phyloP scores from a whole-genome alignment of 352 stramenopile genomes.

The Thalassiosira livingstoniorum region DNA sequence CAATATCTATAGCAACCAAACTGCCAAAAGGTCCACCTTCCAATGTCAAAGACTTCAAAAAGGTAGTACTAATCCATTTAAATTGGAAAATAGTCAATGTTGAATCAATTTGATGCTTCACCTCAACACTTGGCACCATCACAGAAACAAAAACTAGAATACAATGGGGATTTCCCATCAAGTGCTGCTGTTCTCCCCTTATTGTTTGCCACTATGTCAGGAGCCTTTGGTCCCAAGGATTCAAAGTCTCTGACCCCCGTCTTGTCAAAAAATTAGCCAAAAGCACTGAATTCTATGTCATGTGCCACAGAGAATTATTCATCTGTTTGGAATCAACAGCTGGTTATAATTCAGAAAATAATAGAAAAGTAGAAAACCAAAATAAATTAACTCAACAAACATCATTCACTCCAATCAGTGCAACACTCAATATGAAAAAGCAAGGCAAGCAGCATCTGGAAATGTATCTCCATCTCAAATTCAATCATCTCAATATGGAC shows the following conservation, averaged over 20 bases:
- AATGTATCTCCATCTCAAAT: no score
- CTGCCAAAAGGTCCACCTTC: no score
- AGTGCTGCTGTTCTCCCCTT: conserved; percentile 21
- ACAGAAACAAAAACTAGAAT: conserved; percentile 31
- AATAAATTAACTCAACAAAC: no score
- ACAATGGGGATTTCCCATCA: conserved; percentile 34
- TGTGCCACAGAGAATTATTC: conserved; percentile 28
- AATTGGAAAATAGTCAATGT: conserved; percentile 13
- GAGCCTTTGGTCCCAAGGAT: conserved; percentile 10
- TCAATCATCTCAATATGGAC: no score
- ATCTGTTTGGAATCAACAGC: conserved; percentile 34
- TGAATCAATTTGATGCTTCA: conserved; percentile 28
- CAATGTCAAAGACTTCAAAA: no score
- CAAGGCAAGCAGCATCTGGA: no score
- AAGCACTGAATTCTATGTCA: conserved; percentile 26
- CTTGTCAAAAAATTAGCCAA: conserved; percentile 30
- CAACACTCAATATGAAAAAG: no score
- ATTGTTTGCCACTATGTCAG: conserved; percentile 30
- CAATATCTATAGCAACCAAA: no score
- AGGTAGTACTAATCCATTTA: conserved; percentile 11
- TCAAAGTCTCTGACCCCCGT: not conserved
- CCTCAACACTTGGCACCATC: conserved; percentile 28
- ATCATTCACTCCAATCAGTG: no score
- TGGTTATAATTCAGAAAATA: conserved; percentile 39
- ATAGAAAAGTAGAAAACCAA: conserved; percentile 26